Base-by-base conservation (phyloP, 805 yeast genomes). In the Brettanomyces nanus region DNA sequence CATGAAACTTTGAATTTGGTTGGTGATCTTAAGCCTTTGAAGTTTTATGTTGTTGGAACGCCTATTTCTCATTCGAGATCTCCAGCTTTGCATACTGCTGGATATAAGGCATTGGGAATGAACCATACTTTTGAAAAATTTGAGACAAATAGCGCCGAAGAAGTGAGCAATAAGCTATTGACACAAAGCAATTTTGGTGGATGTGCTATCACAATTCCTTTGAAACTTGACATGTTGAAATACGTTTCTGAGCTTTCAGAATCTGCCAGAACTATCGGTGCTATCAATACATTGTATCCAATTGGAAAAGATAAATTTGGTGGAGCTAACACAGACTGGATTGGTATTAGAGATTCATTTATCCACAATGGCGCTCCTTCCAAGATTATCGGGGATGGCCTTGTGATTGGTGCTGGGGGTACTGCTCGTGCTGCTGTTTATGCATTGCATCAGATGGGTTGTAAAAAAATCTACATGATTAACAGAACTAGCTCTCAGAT, bases 321-420 rank as follows among this genome's bases (percentile, higher is more conserved):
- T 36, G 98, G 97, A 46, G 90, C 85, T 50, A 92, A 92, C 64
- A 92, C 99, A 31, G 99, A 92, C 58, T 92, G 95, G 95, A 63
- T 77, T 34, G 99, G 98, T 9, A 84, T 92, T 47, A 67, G 66
- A 33, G 73, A 80, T 43, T 74, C 95, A 2, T 76, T 87, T 48
- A 54, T 63, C 15, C 61, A 70, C 43, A 68, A 69, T 41, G 95
- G 95, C 28, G 78, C 77, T 30, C 74, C 79, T 29, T 60, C 61
- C 29, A 50, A 52, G 22, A 40, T 47, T 13, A 48, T 45, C 3
- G 64, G 69, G 10, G 63, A 71, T 40, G 97, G 96, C 23, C 63
- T 89, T 42, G 82, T 92, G 32, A 68, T 92, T 46, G 99, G 99
- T 36, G 96, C 95, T 17, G 99, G 99, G 30, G 99, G 99, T 31